Conservation (phyloP, 169 alveolate genomes). For the Fabrea salina region DNA sequence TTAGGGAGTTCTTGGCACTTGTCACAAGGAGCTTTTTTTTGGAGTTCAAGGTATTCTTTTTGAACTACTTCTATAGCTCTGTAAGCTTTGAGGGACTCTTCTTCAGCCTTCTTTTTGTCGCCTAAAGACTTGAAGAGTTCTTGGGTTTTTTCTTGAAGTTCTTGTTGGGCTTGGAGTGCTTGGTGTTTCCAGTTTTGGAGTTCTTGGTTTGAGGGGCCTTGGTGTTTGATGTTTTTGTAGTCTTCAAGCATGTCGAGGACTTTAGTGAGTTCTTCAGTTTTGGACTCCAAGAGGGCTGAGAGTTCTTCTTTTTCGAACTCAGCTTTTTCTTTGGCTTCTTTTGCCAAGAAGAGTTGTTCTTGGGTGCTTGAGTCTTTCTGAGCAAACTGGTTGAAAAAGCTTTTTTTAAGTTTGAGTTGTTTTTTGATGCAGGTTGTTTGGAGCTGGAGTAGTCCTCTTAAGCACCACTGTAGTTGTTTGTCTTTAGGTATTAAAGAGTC, state of each 20-base stretch:
- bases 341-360: constrained; percentile 12
- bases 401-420: neutral
- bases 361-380: constrained; percentile 10
- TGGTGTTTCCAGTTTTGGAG: neutral
- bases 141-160: neutral
- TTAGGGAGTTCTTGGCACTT: neutral
- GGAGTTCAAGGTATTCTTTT: neutral
- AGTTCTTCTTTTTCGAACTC: constrained; percentile 33
- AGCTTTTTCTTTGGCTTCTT: constrained; percentile 32
- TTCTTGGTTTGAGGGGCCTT: neutral
- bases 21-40: neutral
- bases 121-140: neutral
- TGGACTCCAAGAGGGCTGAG: neutral
- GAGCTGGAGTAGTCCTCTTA: too few species aligned
- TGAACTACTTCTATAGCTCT: constrained; percentile 6
- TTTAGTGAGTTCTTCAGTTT: constrained; percentile 15
- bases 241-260: constrained; percentile 10
- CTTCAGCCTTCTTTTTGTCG: constrained; percentile 26
- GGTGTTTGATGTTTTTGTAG: neutral
- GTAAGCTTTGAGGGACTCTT: constrained; percentile 14
- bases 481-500: neutral
- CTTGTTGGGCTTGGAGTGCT: neutral
- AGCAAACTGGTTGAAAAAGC: too few species aligned
- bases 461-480: too few species aligned
- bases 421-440: too few species aligned